These are phyloP conservation scores for Closterium sp. DNA, from an alignment of 139 green algal genomes.

Conservation along the genomic window DNA sequence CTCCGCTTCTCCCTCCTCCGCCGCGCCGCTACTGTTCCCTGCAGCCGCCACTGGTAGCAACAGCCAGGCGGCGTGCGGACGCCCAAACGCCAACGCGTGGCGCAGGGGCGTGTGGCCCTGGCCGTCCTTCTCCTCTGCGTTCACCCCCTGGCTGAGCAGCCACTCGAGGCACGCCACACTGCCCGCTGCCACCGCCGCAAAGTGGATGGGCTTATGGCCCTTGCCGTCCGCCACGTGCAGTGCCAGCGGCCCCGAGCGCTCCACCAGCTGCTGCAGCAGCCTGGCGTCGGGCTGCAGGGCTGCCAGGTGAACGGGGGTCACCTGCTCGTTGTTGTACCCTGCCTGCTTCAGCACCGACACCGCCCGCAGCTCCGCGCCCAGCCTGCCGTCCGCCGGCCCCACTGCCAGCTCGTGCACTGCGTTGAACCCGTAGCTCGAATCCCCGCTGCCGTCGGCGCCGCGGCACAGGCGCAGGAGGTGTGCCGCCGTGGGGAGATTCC, in stretches of 20 bases:
- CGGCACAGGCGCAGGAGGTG: not conserved
- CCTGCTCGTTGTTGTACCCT: not conserved
- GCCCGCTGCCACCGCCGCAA: conserved; percentile 47
- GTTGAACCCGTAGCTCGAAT: not conserved
- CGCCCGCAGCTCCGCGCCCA: not conserved
- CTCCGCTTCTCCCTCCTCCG: not conserved
- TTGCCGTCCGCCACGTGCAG: not conserved
- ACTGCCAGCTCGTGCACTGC: not conserved
- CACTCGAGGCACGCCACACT: not conserved
- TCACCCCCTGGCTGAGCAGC: conserved; percentile 47
- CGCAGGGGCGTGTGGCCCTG: conserved; percentile 91
- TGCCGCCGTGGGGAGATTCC: not conserved
- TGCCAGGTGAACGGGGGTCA: not conserved
- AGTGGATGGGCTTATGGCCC: not conserved
- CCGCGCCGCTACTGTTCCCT: not conserved
- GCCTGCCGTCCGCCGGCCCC: not conserved
- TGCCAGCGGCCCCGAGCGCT: not conserved
- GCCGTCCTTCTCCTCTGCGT: conserved; percentile 80
- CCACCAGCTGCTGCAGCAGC: not conserved
- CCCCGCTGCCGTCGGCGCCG: not conserved
- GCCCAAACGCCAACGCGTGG: conserved; percentile 68
- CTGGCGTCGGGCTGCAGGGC: not conserved
- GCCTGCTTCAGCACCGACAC: not conserved
- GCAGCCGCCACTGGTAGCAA: not conserved
- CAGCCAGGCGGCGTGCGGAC: not conserved